Evolutionary conservation across 306 rosid genomes (phyloP), one percentile per base, ranked within the genome.

Genomic region (Sphenostylis stenocarpa): DNA sequence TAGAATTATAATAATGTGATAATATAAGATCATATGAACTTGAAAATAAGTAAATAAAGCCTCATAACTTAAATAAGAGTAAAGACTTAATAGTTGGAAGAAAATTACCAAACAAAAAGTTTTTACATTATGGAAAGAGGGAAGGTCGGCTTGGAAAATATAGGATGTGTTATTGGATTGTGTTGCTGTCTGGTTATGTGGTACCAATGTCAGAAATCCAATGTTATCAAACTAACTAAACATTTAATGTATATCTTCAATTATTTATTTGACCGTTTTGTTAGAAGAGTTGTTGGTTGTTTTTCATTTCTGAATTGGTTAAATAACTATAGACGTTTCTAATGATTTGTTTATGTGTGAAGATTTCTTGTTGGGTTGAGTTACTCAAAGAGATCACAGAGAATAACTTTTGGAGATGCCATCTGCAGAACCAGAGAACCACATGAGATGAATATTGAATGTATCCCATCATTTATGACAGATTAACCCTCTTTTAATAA

Each of bases 211-310:
- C 2, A 57, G 23, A 45, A 47, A 60, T 48, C 51, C 14, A 29
- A 29, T 12, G 57, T 17, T 38, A 47, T 16, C 47, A 52, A 28
- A 55, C 75, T 2, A 41, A 33, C 23, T 17, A 26, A 12, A 57
- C 31, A 47, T 8, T 61, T 17, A 16, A 14, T 48, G 6, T n/a
- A 33, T 29, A 41, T 41, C 24, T 3, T 36, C 67, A 56, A 21
- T 75, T 21, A 47, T 66, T 51, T 13, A 68, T 81, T 81, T 77
- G 67, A 75, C 80, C 72, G 77, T 66, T 80, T 45, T 28, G 4
- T 78, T 34, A 23, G 29, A 48, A 49, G 20, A 0, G 63, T 14
- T 68, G 6, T 56, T 3, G 70, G 58, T 13, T 67, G 10, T 1
- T 13, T 65, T 64, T 64, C 20, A 36, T 65, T 51, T 39, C 13